Percentiles rank a stretch among this genome's conserved stretches.
Conservation (phyloP, 139 green algal species). For the Cymbomonas tetramitiformis region DNA sequence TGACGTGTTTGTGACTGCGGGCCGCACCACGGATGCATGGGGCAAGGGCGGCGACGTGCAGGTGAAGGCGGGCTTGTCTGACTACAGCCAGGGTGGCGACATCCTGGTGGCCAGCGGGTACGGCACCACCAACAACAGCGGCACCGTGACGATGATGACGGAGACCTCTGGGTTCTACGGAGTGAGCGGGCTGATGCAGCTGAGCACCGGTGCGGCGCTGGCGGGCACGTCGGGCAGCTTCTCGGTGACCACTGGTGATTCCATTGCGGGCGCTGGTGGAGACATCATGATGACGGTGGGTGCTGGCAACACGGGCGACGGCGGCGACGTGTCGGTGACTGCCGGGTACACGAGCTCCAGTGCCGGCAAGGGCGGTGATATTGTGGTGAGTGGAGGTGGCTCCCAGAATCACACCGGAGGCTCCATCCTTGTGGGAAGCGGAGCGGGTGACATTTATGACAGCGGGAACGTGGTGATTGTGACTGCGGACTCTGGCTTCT, state of each 20-base stretch:
- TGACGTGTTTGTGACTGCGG: background rate
- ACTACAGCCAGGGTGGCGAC: background rate
- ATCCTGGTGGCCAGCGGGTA: background rate
- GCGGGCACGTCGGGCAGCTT: background rate
- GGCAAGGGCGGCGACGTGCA: background rate
- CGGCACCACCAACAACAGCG: background rate
- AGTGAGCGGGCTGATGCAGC: background rate
- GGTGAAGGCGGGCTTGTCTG: background rate
- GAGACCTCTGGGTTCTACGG: background rate
- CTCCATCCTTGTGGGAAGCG: no score
- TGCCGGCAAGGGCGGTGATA: no score
- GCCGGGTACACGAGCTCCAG: conserved; percentile 2
- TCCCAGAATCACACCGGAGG: no score
- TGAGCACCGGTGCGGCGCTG: background rate
- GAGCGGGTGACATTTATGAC: no score
- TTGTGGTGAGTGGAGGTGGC: no score
- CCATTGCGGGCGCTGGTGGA: background rate
- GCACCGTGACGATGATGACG: background rate
- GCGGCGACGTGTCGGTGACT: background rate
- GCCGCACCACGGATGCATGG: background rate
- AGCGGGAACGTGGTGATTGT: conserved; percentile 1
- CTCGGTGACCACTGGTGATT: background rate
- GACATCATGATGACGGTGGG: conserved; percentile 1
- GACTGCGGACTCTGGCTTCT: background rate
- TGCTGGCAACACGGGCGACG: conserved; percentile 3